Evolutionary conservation across 1,284 basidiomycete genomes (phyloP).

Genomic region (Fomitiporia mediterranea): DNA sequence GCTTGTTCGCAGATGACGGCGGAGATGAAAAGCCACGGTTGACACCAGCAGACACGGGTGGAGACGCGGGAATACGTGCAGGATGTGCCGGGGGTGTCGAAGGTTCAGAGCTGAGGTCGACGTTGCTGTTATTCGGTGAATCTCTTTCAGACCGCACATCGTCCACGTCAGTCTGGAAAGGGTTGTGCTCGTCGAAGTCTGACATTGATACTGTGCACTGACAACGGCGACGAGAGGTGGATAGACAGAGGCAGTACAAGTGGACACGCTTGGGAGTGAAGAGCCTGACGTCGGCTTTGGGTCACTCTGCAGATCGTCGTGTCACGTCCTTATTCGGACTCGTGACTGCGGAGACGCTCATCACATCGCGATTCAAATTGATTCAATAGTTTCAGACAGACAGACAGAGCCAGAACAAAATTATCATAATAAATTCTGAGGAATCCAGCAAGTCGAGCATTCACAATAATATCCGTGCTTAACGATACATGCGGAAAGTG

Average conservation of each 20-base stretch:
- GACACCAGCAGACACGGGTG: constrained; percentile 37
- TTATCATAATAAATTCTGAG: no score
- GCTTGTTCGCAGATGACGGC: constrained; percentile 39
- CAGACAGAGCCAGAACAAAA: background rate
- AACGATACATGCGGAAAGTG: constrained; percentile 9
- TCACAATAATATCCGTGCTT: background rate
- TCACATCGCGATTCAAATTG: background rate
- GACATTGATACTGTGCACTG: constrained; percentile 43
- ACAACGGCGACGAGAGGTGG: background rate
- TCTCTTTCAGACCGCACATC: constrained; percentile 59
- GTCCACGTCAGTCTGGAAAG: constrained; percentile 65
- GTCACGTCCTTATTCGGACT: background rate
- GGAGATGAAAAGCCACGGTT: constrained; percentile 14
- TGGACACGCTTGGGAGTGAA: background rate
- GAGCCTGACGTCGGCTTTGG: background rate
- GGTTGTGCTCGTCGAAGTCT: constrained; percentile 73
- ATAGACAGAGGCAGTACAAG: background rate
- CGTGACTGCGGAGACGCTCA: background rate
- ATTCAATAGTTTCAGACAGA: background rate
- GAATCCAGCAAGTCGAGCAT: background rate
- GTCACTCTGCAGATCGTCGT: background rate
- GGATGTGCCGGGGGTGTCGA: constrained; percentile 51
- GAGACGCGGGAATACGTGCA: constrained; percentile 29
- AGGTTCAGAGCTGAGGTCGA: constrained; percentile 54
- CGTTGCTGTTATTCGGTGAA: constrained; percentile 44